A percentile compares a stretch with the other conserved stretches of the same genome.
Evolutionary conservation across 805 yeast species (phyloP).

Genomic region (Pichia exigua): DNA sequence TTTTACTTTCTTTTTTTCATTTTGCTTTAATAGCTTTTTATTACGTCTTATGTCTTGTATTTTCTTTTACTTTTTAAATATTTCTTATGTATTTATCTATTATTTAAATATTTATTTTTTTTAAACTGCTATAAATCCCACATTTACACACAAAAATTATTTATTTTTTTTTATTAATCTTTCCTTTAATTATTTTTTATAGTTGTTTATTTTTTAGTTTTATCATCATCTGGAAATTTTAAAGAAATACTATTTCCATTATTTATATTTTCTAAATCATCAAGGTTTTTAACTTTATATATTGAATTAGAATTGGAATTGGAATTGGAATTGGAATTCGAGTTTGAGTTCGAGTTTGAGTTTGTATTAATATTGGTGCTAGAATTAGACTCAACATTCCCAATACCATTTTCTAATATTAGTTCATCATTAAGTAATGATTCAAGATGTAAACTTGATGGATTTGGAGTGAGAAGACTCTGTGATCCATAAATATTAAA

Average conservation of each 20-base stretch:
- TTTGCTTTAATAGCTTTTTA: background rate
- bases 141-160: background rate
- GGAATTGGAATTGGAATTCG: background rate
- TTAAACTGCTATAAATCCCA: background rate
- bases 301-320: background rate
- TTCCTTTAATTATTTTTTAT: background rate
- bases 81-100: background rate
- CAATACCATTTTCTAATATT: background rate
- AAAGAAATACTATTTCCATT: constrained; percentile 13
- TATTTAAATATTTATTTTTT: background rate
- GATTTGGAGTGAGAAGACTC: constrained; percentile 3
- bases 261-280: constrained; percentile 1
- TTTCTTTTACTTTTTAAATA: background rate
- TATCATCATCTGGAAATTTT: constrained; percentile 8
- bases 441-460: background rate
- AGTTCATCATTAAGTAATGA: background rate
- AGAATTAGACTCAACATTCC: background rate
- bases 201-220: background rate
- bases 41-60: background rate
- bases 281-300: background rate
- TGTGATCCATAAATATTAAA: constrained; percentile 14
- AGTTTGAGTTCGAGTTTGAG: too few species aligned
- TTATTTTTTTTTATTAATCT: background rate
- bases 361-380: background rate
- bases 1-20: background rate